Conservation (phyloP, 768 basidiomycete genomes). For the Amanita pallidorosea region DNA sequence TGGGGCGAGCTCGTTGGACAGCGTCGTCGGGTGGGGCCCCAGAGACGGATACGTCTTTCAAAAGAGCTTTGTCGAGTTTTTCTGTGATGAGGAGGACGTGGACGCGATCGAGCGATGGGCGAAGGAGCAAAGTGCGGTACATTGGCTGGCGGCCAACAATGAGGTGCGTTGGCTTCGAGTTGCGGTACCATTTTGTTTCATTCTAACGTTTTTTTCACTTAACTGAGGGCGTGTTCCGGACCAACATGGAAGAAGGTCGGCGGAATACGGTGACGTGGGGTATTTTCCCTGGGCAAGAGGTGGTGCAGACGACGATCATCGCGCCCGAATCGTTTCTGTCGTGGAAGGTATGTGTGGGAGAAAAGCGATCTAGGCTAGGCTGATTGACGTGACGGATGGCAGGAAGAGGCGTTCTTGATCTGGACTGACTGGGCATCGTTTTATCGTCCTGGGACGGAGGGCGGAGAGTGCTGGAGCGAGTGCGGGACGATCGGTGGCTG, state of each 20-base stretch:
- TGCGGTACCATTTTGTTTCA: neutral
- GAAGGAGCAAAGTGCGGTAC: slow-evolving; percentile 52
- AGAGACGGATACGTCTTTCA: slow-evolving; percentile 91
- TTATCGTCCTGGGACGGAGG: slow-evolving; percentile 65
- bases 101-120: slow-evolving; percentile 32
- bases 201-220: neutral
- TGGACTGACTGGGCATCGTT: slow-evolving; percentile 93
- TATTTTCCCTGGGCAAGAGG: slow-evolving; percentile 93
- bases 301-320: slow-evolving; percentile 93
- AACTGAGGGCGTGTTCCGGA: slow-evolving; percentile 61
- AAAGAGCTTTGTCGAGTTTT: slow-evolving; percentile 97
- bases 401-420: slow-evolving; percentile 95
- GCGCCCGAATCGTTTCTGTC: slow-evolving; percentile 89
- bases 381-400: slow-evolving; percentile 2
- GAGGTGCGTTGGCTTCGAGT: slow-evolving; percentile 34
- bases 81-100: slow-evolving; percentile 55
- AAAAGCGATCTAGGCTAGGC: neutral
- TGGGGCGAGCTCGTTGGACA: slow-evolving; percentile 62
- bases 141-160: slow-evolving; percentile 79
- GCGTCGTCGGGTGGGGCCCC: slow-evolving; percentile 89
- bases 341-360: slow-evolving; percentile 66
- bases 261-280: slow-evolving; percentile 99
- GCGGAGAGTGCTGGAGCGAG: slow-evolving; percentile 57
- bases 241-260: slow-evolving; percentile 68
- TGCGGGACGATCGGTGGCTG: slow-evolving; percentile 75